Evolutionary conservation across 495 filamentous ascomycete genomes (phyloP), one percentile per base, ranked within the genome.

Genomic region (Penicillium dipodomyicola): DNA sequence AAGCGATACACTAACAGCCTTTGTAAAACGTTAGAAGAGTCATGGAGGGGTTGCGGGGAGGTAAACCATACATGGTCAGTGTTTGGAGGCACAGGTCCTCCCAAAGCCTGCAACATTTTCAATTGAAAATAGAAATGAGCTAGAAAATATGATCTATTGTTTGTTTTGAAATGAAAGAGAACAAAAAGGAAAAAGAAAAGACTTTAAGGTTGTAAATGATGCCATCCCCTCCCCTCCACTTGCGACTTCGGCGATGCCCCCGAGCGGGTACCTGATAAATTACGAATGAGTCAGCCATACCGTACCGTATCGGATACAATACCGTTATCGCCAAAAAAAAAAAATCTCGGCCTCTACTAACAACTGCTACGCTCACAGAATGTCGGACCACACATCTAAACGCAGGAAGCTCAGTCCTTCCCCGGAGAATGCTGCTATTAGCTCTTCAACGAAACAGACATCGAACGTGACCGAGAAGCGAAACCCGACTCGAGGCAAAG

Each of bases 1-100:
- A 32, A 98, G 79, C 3, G 95, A 97, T 20, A 96, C 91, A 68
- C 92, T 97, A 57, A 97, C 90, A 46, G 94, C 95, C 93, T 97
- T 57, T 57, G 57, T 56, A 44, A 44, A 51, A 48, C 60, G 15
- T 52, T 12, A 54, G 20, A 27, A 44, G 43, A 52, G 15, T 41
- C 45, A 49, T 65, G 33, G 63, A 69, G 61, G 64, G 54, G 62
- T 40, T 55, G 61, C 17, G 58, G 69, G 67, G 68, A 65, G 42
- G 40, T 27, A 19, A 44, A 57, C 73, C 74, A 63, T 73, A 83
- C 80, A 75, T 84, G 80, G 61, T 80, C 73, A 48, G 80, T 84
- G 60, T 82, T 75, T 7, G 79, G 76, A 57, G 76, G 76, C 22
- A 78, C 70, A 46, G 74, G 33, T 33, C 74, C 76, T 69, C 76